Base-by-base conservation (phyloP, 208 protist genomes). In the Lotmaria passim region DNA sequence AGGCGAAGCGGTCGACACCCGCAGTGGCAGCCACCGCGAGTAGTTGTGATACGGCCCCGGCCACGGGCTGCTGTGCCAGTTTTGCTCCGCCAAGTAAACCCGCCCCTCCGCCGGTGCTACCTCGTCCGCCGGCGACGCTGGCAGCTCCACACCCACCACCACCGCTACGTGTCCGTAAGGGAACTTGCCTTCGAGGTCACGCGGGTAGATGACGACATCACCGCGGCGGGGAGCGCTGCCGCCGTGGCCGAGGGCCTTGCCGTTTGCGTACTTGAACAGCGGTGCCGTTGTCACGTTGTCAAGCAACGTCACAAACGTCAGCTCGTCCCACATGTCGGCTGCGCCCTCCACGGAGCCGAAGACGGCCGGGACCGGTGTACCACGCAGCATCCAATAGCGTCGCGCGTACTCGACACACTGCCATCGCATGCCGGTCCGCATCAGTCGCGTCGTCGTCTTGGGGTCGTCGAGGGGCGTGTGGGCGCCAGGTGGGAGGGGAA, bases 331-430 rank as follows among this genome's bases (percentile, higher is more conserved):
- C 69, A 96, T 96, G 62, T 96, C 86, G 4, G 83, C 79, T 0
- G 91, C 91, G 5, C 82, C 82, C 0, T 81, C 79, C 1, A 96
- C 85, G 21, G 57, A 36, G 2, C 62, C 86, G 64, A 96, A 94
- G 34, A 60, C 21, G 26, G 85, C 88, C 1, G 83, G 87, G 23
- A 31, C 30, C 0, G 90, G 87, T 0, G 5, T 61, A 0, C 87
- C 90, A 4, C 47, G 66, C n/a, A 95, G 62, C 83, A 93, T 89
- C 88, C 87, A 94, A 73, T 96, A 96, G 33, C 91, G 83, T 28
- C 91, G 69, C 11, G 91, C 91, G 77, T 91, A 96, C 78, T 96
- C 87, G 28, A 96, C 88, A 50, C 91, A 96, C 72, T 96, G 88
- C 91, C 91, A 96, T 67, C 82, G 71, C 78, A 96, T 75, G 7